Evolutionary conservation across 257 asterid genomes (phyloP).

Genomic region (Nicotiana sylvestris): DNA sequence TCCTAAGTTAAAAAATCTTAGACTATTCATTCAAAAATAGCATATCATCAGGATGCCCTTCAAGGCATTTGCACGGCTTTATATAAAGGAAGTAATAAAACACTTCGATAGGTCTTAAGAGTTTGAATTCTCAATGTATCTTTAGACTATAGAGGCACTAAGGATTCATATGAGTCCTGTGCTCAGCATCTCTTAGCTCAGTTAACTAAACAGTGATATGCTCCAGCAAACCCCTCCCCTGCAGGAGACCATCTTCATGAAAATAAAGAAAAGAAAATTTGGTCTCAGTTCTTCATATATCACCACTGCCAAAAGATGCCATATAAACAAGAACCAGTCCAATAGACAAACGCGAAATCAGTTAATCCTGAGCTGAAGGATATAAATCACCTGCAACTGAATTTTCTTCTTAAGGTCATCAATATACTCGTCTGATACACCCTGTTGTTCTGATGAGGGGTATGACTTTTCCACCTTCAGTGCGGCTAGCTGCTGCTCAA

Average conservation of each 20-base stretch:
- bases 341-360: not conserved
- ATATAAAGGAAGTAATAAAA: not conserved
- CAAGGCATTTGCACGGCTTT: not conserved
- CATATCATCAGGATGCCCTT: not conserved
- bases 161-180: not conserved
- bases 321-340: not conserved
- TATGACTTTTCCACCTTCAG: slow-evolving; percentile 36
- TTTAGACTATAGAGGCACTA: not conserved
- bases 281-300: not conserved
- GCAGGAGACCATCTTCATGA: not conserved
- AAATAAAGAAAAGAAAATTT: not conserved
- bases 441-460: slow-evolving; percentile 40
- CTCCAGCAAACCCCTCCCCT: not conserved
- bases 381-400: slow-evolving; percentile 65
- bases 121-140: not conserved
- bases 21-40: not conserved
- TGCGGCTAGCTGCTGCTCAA: slow-evolving; percentile 71
- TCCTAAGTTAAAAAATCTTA: not conserved
- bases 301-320: not conserved
- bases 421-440: slow-evolving; percentile 46
- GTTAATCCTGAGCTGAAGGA: not conserved
- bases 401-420: slow-evolving; percentile 67
- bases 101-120: not conserved
- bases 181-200: not conserved
- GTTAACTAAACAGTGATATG: not conserved